These are phyloP conservation scores for Fusarium virguliforme DNA, from an alignment of 2,329 filamentous ascomycete genomes.

Conservation along the genomic window DNA sequence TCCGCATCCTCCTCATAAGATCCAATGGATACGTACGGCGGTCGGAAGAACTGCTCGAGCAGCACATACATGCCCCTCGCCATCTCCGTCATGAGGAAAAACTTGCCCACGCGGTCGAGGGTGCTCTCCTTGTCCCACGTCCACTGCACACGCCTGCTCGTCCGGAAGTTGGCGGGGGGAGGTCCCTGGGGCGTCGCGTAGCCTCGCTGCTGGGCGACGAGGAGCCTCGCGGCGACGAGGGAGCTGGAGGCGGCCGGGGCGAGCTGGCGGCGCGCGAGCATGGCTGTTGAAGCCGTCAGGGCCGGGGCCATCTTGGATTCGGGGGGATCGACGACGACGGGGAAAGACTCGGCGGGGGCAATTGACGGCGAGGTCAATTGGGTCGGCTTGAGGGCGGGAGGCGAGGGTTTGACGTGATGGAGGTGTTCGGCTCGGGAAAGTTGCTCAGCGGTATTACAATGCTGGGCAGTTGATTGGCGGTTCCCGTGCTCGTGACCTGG, in stretches of 20 bases:
- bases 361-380: conserved; percentile 53
- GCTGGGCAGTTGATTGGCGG: conserved; percentile 57
- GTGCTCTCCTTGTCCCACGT: conserved; percentile 83
- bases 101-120: conserved; percentile 89
- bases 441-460: conserved; percentile 61
- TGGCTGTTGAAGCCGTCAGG: conserved; percentile 53
- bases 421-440: conserved; percentile 52
- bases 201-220: conserved; percentile 55
- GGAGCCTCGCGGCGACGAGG: conserved; percentile 43
- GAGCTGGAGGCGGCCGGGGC: conserved; percentile 40
- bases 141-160: conserved; percentile 82
- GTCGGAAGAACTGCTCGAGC: conserved; percentile 97
- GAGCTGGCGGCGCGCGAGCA: conserved; percentile 58
- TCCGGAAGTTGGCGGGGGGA: conserved; percentile 85
- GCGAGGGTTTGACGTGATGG: conserved; percentile 52
- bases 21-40: conserved; percentile 81
- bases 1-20: background rate
- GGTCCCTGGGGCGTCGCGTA: conserved; percentile 83
- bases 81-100: conserved; percentile 97
- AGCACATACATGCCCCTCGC: conserved; percentile 97
- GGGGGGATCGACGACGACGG: conserved; percentile 32
- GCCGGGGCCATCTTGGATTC: conserved; percentile 54
- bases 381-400: conserved; percentile 46
- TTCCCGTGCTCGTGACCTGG: conserved; percentile 42
- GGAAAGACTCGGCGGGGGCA: conserved; percentile 39